A percentile compares a stretch with the other conserved stretches of the same genome.
These are phyloP conservation scores for Pholiota conissans DNA, from an alignment of 768 basidiomycete species.

Conservation along the genomic window DNA sequence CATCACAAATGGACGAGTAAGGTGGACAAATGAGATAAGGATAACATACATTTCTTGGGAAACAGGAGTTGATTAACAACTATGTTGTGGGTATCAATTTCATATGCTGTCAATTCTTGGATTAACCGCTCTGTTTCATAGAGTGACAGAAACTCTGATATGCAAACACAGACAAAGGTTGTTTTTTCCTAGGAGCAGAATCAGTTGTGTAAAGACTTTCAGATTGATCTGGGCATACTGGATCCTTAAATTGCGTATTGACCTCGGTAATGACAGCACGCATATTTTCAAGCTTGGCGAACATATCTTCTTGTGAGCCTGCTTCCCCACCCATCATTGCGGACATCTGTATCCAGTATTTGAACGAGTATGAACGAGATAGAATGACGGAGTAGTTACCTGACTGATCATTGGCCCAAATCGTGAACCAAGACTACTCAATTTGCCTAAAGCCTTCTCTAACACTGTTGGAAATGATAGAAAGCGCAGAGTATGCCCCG, in stretches of 20 bases:
- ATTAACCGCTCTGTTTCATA: constrained; percentile 99
- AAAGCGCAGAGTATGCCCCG: constrained; percentile 97
- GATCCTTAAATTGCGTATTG: constrained; percentile 99
- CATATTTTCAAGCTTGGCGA: constrained; percentile 97
- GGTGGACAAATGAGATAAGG: background rate
- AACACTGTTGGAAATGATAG: constrained; percentile 98
- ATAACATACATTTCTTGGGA: constrained; percentile 77
- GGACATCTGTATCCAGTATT: constrained; percentile 63
- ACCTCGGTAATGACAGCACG: constrained; percentile 96
- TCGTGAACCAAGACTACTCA: constrained; percentile 89
- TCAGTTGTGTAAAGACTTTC: background rate
- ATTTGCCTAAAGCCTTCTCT: constrained; percentile 95
- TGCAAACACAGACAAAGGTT: constrained; percentile 97
- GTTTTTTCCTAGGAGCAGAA: constrained; percentile 79
- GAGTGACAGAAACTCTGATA: constrained; percentile 96
- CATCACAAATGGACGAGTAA: background rate
- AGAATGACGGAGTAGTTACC: constrained; percentile 28
- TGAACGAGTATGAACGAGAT: background rate
- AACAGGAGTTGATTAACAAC: constrained; percentile 97
- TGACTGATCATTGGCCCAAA: constrained; percentile 98
- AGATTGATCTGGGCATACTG: constrained; percentile 55
- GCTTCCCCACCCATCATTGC: constrained; percentile 94
- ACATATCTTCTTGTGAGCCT: constrained; percentile 96
- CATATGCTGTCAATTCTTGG: constrained; percentile 91
- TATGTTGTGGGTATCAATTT: constrained; percentile 98